Evolutionary conservation across 768 basidiomycete species (phyloP), one percentile per base, ranked within the genome.

Genomic region (Rhodotorula babjevae): DNA sequence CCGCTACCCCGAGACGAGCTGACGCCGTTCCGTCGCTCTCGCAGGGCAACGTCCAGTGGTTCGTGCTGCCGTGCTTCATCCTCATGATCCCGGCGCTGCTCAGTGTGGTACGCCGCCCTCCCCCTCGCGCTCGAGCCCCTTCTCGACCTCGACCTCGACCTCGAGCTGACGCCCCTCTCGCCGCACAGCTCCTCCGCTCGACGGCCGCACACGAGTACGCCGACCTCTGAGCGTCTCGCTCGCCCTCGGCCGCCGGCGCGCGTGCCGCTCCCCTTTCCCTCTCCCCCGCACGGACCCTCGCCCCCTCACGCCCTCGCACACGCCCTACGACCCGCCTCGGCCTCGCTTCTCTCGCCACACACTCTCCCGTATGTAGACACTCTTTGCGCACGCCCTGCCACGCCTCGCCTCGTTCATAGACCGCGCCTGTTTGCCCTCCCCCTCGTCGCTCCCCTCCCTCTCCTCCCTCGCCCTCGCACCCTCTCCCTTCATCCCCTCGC

Each of bases 21-120:
- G 6, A 25, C 36, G 50, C 23, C 47, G 18, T 16, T 44, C 52
- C 8, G 11, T 16, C n/a, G 36, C 18, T 16, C 23, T 8, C 16
- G n/a, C 47, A 69, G 74, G 75, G 75, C 44, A 76, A 76, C 50
- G 58, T 68, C 33, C 75, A 73, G 65, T 76, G 75, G 75, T 76
- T 70, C 61, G 31, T 53, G 2, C 69, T 76, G 14, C 75, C 75
- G 2, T 68, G 36, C 2, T 49, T 49, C n/a, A 61, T 73, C 25
- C 53, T 73, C 52, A 70, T 67, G 66, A 19, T 76, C 42, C 68
- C 68, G 8, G 75, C 65, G 2, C 46, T 76, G 52, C 27, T 67
- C 21, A 56, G 49, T 8, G 71, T 76, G 12, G 70, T 75, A 21
- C 42, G 73, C 68, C n/a, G 12, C 27, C n/a, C 40, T 3, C 33